Evolutionary conservation across 1,284 basidiomycete species (phyloP).

Genomic region (Ganoderma sinense): DNA sequence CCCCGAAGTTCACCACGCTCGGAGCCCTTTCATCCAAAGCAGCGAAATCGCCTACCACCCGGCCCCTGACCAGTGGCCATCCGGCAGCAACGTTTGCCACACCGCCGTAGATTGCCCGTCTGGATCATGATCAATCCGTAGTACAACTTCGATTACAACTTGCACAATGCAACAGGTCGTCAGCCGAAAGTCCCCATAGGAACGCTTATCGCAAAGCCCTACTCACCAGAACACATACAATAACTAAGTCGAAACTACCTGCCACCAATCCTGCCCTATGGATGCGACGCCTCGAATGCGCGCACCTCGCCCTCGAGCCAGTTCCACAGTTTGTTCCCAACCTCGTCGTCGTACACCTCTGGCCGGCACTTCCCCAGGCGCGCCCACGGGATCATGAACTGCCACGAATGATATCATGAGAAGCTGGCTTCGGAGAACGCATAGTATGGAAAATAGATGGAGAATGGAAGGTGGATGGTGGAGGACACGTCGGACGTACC

Average conservation of each 20-base stretch:
- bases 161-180: background rate
- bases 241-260: background rate
- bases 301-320: conserved; percentile 49
- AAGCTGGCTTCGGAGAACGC: background rate
- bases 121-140: background rate
- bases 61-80: background rate
- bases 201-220: background rate
- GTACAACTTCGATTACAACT: background rate
- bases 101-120: background rate
- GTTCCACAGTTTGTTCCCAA: conserved; percentile 46
- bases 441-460: too few relatives aligned
- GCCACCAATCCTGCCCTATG: too few relatives aligned
- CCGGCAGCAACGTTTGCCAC: background rate
- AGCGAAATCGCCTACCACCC: background rate
- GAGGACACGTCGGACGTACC: conserved; percentile 39
- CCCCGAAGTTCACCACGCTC: background rate
- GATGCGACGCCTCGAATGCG: background rate
- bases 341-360: conserved; percentile 39
- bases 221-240: background rate
- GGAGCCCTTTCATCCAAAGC: too few relatives aligned
- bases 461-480: background rate
- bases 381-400: conserved; percentile 57
- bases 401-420: background rate
- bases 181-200: background rate
- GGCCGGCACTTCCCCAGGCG: conserved; percentile 40